A percentile compares a stretch with the other conserved stretches of the same genome.
Evolutionary conservation across 192 early-diverging fungal species (phyloP).

Genomic region (Entomortierella lignicola): DNA sequence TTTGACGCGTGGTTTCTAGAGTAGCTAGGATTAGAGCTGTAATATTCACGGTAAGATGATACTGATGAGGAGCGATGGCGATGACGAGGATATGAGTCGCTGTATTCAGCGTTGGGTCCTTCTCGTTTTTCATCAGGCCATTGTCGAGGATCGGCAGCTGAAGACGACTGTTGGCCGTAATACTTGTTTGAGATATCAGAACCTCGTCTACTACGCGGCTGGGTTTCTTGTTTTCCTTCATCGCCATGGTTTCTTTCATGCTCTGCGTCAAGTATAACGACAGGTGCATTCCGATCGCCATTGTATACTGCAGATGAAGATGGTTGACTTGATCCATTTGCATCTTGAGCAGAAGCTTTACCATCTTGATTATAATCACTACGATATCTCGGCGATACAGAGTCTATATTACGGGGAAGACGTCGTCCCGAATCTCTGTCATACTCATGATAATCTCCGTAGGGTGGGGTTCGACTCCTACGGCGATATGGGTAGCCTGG

Average conservation of each 20-base stretch:
- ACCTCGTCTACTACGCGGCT: conserved; percentile 5
- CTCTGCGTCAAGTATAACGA: background rate
- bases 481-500: background rate
- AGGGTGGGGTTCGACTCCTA: background rate
- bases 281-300: background rate
- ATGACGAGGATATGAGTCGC: background rate
- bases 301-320: background rate
- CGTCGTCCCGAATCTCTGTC: conserved; percentile 3
- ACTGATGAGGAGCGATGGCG: conserved; percentile 17
- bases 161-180: background rate
- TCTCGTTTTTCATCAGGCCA: conserved; percentile 1
- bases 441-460: background rate
- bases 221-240: conserved; percentile 8
- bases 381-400: background rate
- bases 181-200: conserved; percentile 8
- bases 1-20: background rate
- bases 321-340: background rate
- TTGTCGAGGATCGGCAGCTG: background rate
- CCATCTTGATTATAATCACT: background rate
- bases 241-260: background rate
- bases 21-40: background rate
- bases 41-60: conserved; percentile 4
- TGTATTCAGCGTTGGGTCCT: background rate
- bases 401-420: background rate
- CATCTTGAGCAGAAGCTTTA: background rate